Percentiles rank a stretch among this genome's conserved stretches.
Conservation (phyloP, 1,284 basidiomycete species). For the Vanrija sp. region DNA sequence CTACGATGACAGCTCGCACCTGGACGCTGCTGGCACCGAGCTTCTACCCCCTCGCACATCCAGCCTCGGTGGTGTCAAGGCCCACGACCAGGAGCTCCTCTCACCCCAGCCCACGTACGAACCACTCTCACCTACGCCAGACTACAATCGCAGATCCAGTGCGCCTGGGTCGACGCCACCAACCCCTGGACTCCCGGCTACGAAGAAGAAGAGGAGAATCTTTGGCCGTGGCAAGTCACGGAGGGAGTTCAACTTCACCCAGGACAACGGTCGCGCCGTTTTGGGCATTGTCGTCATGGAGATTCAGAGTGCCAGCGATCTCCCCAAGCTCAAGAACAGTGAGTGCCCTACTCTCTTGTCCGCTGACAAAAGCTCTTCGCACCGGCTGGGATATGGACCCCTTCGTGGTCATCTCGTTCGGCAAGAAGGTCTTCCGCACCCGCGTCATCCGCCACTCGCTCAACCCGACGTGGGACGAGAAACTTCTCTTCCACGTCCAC, state of each 20-base stretch:
- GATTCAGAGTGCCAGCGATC: constrained; percentile 67
- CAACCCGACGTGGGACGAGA: constrained; percentile 92
- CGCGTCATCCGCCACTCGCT: constrained; percentile 82
- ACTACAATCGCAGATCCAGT: no score
- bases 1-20: neutral
- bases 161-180: no score
- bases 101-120: neutral
- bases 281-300: constrained; percentile 88
- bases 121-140: no score
- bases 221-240: neutral
- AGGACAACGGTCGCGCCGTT: constrained; percentile 63
- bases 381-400: constrained; percentile 81
- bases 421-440: constrained; percentile 94
- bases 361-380: constrained; percentile 31
- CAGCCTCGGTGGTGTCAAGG: constrained; percentile 2
- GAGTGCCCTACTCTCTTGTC: constrained; percentile 38
- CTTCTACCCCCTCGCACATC: neutral
- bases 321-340: constrained; percentile 86
- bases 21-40: constrained; percentile 1
- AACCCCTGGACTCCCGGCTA: constrained; percentile 1
- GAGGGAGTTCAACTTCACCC: constrained; percentile 62
- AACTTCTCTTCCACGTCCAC: constrained; percentile 90
- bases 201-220: constrained; percentile 28
- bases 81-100: neutral
- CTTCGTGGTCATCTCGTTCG: constrained; percentile 91